Evolutionary conservation across 805 yeast genomes (phyloP).

Genomic region (Cyberlindnera maritima): DNA sequence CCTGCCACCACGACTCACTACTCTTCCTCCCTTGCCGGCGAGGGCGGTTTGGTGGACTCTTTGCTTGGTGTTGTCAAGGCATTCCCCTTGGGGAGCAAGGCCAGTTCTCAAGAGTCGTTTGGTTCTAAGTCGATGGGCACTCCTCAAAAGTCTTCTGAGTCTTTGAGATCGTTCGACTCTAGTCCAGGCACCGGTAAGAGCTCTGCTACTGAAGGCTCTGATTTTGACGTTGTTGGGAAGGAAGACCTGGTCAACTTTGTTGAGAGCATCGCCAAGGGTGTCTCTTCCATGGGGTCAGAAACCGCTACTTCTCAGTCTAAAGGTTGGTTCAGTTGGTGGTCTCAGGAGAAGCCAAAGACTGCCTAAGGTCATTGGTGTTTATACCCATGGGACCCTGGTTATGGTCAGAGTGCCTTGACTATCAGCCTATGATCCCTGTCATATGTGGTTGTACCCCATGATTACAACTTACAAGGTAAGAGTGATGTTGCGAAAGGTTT

Average conservation of each 20-base stretch:
- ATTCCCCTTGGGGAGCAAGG: not conserved
- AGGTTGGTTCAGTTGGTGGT: conserved; percentile 20
- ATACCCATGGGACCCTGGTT: no score
- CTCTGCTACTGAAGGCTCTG: conserved; percentile 24
- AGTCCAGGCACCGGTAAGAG: not conserved
- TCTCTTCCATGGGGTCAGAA: not conserved
- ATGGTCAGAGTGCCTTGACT: no score
- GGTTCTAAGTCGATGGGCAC: not conserved
- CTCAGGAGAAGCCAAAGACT: conserved; percentile 11
- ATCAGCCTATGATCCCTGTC: no score
- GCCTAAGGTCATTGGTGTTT: conserved; percentile 5
- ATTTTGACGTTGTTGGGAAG: conserved; percentile 45
- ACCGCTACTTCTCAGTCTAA: not conserved
- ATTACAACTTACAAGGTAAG: no score
- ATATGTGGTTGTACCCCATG: no score
- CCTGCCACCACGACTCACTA: not conserved
- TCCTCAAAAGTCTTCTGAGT: conserved; percentile 4
- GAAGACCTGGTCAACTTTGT: conserved; percentile 24
- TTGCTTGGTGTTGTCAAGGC: conserved; percentile 12
- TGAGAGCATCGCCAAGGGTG: not conserved
- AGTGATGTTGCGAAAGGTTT: not conserved
- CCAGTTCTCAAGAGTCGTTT: not conserved
- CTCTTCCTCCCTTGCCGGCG: not conserved
- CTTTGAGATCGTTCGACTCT: not conserved
- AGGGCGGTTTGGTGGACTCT: conserved; percentile 11